phyloP scores from a whole-genome alignment of 2,329 filamentous ascomycete species.

The Aspergillus versicolor region DNA sequence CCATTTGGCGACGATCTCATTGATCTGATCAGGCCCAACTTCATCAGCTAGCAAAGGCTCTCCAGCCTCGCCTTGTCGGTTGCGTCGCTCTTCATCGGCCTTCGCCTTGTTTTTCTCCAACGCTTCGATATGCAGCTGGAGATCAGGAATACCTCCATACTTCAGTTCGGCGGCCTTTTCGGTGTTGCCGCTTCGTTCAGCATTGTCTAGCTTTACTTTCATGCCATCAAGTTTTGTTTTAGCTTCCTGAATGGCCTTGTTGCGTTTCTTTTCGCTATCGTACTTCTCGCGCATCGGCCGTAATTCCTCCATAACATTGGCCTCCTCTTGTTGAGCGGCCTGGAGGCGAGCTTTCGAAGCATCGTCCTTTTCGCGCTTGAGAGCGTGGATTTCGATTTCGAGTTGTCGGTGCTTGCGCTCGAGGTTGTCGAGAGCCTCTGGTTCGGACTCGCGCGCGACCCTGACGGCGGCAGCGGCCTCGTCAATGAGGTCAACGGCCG shows the following conservation, averaged over 20 bases:
- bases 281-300: constrained; percentile 93
- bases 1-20: constrained; percentile 95
- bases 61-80: constrained; percentile 59
- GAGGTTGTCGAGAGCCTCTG: constrained; percentile 90
- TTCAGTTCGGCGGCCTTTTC: constrained; percentile 88
- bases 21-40: constrained; percentile 96
- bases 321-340: constrained; percentile 83
- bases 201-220: constrained; percentile 88
- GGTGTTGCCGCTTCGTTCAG: constrained; percentile 82
- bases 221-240: constrained; percentile 93
- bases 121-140: constrained; percentile 73
- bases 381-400: constrained; percentile 94
- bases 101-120: constrained; percentile 78
- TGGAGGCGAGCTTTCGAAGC: constrained; percentile 80
- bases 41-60: constrained; percentile 82
- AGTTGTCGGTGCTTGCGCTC: constrained; percentile 88
- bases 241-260: constrained; percentile 87
- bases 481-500: constrained; percentile 93
- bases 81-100: constrained; percentile 67
- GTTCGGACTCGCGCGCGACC: constrained; percentile 92
- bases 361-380: constrained; percentile 91
- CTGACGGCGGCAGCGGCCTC: constrained; percentile 96
- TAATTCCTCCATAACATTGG: constrained; percentile 91
- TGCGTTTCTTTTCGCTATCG: constrained; percentile 85
- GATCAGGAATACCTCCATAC: constrained; percentile 96